These are phyloP conservation scores for Prunus salicina DNA, from an alignment of 306 rosid species.

Conservation along the genomic window DNA sequence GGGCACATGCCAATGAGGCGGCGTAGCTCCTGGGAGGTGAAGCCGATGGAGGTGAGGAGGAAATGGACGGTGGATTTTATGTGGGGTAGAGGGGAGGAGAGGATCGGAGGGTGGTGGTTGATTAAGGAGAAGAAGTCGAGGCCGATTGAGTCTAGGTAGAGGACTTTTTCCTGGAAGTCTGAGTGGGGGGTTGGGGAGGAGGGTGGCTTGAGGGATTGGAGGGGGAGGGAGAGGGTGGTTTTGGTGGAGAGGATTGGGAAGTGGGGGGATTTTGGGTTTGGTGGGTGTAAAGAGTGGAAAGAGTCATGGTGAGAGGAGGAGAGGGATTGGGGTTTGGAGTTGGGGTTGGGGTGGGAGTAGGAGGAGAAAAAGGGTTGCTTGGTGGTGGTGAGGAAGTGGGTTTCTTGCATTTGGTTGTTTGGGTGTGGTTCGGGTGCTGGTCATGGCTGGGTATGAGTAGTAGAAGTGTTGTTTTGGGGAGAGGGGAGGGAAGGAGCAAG, in stretches of 20 bases:
- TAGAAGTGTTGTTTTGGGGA: not conserved
- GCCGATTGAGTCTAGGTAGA: slow-evolving; percentile 82
- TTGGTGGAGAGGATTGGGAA: slow-evolving; percentile 23
- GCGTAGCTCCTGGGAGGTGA: slow-evolving; percentile 58
- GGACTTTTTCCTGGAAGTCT: slow-evolving; percentile 55
- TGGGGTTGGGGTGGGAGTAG: not conserved
- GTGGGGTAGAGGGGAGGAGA: slow-evolving; percentile 51
- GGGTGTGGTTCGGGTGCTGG: not conserved
- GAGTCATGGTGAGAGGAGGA: slow-evolving; percentile 19
- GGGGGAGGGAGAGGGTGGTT: slow-evolving; percentile 18
- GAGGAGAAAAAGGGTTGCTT: slow-evolving; percentile 6
- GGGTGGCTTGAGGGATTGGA: slow-evolving; percentile 11
- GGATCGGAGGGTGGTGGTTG: slow-evolving; percentile 56
- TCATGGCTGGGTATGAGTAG: slow-evolving; percentile 3
- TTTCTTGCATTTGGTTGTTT: slow-evolving; percentile 27
- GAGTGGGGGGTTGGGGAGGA: slow-evolving; percentile 14
- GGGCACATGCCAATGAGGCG: slow-evolving; percentile 82
- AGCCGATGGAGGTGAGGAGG: slow-evolving; percentile 48
- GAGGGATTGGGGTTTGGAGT: slow-evolving; percentile 3
- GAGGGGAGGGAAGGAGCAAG: not conserved
- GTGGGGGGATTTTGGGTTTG: not conserved
- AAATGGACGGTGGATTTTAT: slow-evolving; percentile 62
- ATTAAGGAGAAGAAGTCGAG: slow-evolving; percentile 69
- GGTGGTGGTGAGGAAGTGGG: slow-evolving; percentile 24
- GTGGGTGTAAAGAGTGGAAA: slow-evolving; percentile 5